phyloP scores from a whole-genome alignment of 768 basidiomycete genomes.

The Termitomyces sp. region DNA sequence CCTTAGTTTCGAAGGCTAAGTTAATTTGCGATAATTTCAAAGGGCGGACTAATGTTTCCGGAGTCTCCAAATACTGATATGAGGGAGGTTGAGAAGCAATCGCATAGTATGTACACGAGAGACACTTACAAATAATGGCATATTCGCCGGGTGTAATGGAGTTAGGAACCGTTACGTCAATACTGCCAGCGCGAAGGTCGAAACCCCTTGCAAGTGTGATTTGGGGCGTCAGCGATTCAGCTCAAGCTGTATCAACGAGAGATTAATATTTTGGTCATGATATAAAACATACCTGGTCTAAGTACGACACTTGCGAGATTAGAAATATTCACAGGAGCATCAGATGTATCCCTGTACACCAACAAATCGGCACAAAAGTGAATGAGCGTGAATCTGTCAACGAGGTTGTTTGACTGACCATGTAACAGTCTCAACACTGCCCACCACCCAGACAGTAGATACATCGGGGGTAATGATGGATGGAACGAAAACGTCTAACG shows the following conservation, averaged over 20 bases:
- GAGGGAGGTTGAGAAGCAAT: background rate
- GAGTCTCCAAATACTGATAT: slow-evolving; percentile 44
- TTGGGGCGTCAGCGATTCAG: no score
- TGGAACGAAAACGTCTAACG: slow-evolving; percentile 23
- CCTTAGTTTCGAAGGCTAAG: background rate
- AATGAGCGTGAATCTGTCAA: background rate
- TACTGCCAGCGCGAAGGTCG: slow-evolving; percentile 26
- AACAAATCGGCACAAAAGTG: background rate
- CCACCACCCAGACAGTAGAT: slow-evolving; percentile 20
- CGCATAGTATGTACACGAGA: background rate
- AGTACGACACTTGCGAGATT: slow-evolving; percentile 26
- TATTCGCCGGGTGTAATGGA: background rate
- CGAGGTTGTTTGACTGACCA: slow-evolving; percentile 18
- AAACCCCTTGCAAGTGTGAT: slow-evolving; percentile 25
- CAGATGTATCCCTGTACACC: slow-evolving; percentile 29
- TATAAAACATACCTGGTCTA: slow-evolving; percentile 20
- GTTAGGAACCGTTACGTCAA: slow-evolving; percentile 27
- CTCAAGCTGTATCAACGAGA: background rate
- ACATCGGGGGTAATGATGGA: slow-evolving; percentile 20
- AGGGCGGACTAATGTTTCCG: slow-evolving; percentile 35
- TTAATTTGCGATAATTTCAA: slow-evolving; percentile 22
- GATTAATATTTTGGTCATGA: background rate
- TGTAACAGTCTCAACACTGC: slow-evolving; percentile 17
- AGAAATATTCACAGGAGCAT: slow-evolving; percentile 33
- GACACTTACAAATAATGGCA: background rate